A percentile compares a stretch with the other conserved stretches of the same genome.
phyloP scores from a whole-genome alignment of 2,329 filamentous ascomycete genomes.

The Aspergillus sp. region DNA sequence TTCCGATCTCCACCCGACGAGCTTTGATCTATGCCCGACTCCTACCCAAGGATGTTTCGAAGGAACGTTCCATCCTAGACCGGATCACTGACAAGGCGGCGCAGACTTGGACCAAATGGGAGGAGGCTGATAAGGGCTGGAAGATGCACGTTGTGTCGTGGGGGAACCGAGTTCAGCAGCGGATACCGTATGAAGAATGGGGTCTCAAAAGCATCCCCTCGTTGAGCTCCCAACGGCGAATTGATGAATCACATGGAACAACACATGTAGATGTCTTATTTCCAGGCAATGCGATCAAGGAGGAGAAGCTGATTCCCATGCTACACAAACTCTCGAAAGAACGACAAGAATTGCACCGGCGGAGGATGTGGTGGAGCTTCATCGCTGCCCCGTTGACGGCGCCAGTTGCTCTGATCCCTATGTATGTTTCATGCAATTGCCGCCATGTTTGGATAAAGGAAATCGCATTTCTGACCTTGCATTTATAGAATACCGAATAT shows the following conservation, averaged over 20 bases:
- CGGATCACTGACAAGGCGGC: constrained; percentile 69
- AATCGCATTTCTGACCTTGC: background rate
- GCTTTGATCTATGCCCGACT: constrained; percentile 91
- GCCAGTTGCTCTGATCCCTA: constrained; percentile 78
- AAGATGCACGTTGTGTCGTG: constrained; percentile 82
- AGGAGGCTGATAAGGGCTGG: constrained; percentile 81
- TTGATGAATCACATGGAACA: constrained; percentile 63
- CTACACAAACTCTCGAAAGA: constrained; percentile 74
- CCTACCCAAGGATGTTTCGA: constrained; percentile 57
- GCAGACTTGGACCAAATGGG: constrained; percentile 81
- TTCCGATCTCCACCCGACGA: constrained; percentile 87
- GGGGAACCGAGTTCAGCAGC: constrained; percentile 80
- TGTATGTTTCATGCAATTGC: constrained; percentile 59
- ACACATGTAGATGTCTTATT: constrained; percentile 69
- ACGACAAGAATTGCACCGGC: constrained; percentile 73
- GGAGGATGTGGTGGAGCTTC: constrained; percentile 76
- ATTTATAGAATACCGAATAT: constrained; percentile 77
- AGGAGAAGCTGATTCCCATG: constrained; percentile 63
- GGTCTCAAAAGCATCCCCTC: constrained; percentile 91
- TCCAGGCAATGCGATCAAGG: constrained; percentile 68
- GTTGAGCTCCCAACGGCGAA: constrained; percentile 65
- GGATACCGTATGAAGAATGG: constrained; percentile 97
- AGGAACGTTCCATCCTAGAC: constrained; percentile 64
- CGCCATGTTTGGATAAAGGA: background rate
- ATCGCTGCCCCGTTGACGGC: constrained; percentile 78